phyloP scores from a whole-genome alignment of 371 early-diverging fungal species.

The Mortierella polycephala region DNA sequence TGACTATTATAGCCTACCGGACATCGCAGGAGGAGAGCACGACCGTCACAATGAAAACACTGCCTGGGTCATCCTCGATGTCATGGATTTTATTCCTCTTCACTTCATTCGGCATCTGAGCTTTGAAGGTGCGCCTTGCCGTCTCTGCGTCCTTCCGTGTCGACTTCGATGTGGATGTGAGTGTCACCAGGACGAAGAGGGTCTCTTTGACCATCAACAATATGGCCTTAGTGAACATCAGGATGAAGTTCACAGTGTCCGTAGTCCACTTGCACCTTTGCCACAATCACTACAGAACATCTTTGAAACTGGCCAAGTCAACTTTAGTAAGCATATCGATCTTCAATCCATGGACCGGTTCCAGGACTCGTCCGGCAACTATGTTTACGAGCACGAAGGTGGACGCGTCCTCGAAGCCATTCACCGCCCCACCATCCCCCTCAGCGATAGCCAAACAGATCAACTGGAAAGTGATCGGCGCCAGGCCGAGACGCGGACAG shows the following conservation, averaged over 20 bases:
- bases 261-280: conserved; percentile 1
- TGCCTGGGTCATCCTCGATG: conserved; percentile 32
- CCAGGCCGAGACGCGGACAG: conserved; percentile 16
- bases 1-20: conserved; percentile 12
- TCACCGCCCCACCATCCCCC: background rate
- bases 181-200: conserved; percentile 29
- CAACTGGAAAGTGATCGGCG: conserved; percentile 11
- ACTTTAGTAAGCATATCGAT: conserved; percentile 33
- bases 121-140: conserved; percentile 32
- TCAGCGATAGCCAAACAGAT: background rate
- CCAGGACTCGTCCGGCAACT: too few relatives aligned
- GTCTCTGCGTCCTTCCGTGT: conserved; percentile 32
- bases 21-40: conserved; percentile 11
- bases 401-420: too few relatives aligned
- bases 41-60: conserved; percentile 10
- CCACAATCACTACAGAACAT: conserved; percentile 22
- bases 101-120: conserved; percentile 17
- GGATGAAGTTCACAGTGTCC: background rate
- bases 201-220: background rate
- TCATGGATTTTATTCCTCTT: conserved; percentile 20
- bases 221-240: background rate
- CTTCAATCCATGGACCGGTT: conserved; percentile 9
- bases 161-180: conserved; percentile 21
- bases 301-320: conserved; percentile 23
- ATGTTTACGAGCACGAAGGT: too few relatives aligned